These are phyloP conservation scores for Grosmannia serpens DNA, from an alignment of 2,329 filamentous ascomycete genomes.

Conservation along the genomic window DNA sequence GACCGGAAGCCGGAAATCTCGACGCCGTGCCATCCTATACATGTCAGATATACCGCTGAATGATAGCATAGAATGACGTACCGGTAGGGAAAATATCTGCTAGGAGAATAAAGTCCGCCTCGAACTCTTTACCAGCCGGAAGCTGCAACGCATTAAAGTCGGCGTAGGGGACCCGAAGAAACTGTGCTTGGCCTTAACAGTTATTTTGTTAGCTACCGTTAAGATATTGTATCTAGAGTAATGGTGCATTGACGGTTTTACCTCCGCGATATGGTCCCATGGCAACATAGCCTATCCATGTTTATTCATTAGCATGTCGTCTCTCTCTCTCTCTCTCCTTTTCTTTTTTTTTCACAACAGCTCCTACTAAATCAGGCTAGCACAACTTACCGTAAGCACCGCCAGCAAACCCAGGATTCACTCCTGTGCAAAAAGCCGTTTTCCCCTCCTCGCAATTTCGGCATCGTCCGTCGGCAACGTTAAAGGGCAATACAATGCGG, in stretches of 20 bases:
- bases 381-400: not conserved
- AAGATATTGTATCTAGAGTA: too few species aligned
- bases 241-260: not conserved
- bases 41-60: slow-evolving; percentile 18
- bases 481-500: not conserved
- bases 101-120: not conserved
- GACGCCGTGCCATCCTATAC: slow-evolving; percentile 26
- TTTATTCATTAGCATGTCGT: not conserved
- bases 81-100: slow-evolving; percentile 1
- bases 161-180: not conserved
- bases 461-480: slow-evolving; percentile 1
- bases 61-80: not conserved
- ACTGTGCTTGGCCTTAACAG: not conserved
- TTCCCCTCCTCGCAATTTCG: slow-evolving; percentile 1
- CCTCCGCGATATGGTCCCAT: slow-evolving; percentile 1
- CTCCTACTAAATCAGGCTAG: not conserved
- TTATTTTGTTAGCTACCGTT: not conserved
- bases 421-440: not conserved
- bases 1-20: slow-evolving; percentile 24
- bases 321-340: not conserved
- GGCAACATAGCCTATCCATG: not conserved
- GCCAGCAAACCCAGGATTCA: not conserved
- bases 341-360: not conserved
- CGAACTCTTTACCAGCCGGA: not conserved
- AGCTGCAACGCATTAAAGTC: not conserved